A percentile compares a stretch with the other conserved stretches of the same genome.
Conservation (phyloP, 1,284 basidiomycete species). For the Sporisorium sorghi region DNA sequence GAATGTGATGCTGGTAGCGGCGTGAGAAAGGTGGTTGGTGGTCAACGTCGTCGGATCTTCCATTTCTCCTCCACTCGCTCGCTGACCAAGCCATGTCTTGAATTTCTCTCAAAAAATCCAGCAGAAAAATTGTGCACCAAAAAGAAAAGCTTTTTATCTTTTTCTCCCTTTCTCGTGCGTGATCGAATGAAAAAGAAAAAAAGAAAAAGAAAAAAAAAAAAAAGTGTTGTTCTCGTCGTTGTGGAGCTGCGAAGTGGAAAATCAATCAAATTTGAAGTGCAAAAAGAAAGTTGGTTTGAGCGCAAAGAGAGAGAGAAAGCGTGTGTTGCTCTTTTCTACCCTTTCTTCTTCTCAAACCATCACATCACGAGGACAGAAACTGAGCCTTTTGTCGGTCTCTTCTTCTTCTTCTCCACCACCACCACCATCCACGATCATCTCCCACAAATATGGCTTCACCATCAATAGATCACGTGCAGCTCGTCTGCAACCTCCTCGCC, state of each 20-base stretch:
- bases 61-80: constrained; percentile 3
- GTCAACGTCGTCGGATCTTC: not conserved
- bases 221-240: constrained; percentile 29
- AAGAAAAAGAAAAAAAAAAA: not conserved
- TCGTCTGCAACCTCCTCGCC: constrained; percentile 59
- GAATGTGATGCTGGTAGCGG: not conserved
- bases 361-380: not conserved
- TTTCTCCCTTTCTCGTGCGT: constrained; percentile 9
- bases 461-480: constrained; percentile 50
- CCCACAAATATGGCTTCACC: too few relatives aligned
- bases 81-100: constrained; percentile 17
- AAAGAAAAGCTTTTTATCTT: not conserved
- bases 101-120: not conserved
- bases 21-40: not conserved
- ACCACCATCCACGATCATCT: constrained; percentile 5
- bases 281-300: constrained; percentile 8
- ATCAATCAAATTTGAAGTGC: constrained; percentile 14
- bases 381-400: not conserved
- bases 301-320: not conserved
- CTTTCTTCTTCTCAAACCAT: constrained; percentile 9
- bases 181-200: constrained; percentile 18
- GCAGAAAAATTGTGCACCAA: constrained; percentile 1
- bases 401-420: not conserved
- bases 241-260: constrained; percentile 21
- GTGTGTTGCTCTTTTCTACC: constrained; percentile 7